Conservation (phyloP, 768 basidiomycete genomes). For the Exidia glandulosa region DNA sequence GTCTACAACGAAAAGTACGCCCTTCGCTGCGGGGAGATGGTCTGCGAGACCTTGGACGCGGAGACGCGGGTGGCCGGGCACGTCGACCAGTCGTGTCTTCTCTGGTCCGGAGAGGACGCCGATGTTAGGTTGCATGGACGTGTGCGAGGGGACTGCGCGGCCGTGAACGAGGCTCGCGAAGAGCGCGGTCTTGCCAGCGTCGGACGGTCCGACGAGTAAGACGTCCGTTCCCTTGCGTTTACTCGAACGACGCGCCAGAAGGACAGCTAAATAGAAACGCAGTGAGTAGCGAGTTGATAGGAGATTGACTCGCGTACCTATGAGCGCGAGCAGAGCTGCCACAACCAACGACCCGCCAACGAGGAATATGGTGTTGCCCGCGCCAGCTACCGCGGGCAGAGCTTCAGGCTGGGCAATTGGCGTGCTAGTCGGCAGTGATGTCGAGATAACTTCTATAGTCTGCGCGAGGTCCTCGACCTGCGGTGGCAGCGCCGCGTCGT, state of each 20-base stretch:
- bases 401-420: not conserved
- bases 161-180: constrained; percentile 54
- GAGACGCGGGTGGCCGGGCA: constrained; percentile 80
- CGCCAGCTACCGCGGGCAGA: not conserved
- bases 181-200: constrained; percentile 75
- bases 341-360: not conserved
- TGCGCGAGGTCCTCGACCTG: not conserved
- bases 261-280: constrained; percentile 9
- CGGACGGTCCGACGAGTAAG: constrained; percentile 64
- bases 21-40: constrained; percentile 48
- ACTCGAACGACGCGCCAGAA: constrained; percentile 33
- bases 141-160: constrained; percentile 55
- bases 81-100: constrained; percentile 50
- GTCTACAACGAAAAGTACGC: constrained; percentile 70
- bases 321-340: not conserved
- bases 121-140: constrained; percentile 66
- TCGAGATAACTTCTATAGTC: not conserved
- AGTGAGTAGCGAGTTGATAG: not conserved
- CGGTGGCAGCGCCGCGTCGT: not conserved
- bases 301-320: not conserved
- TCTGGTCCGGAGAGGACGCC: constrained; percentile 36
- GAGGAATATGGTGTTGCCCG: not conserved
- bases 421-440: not conserved
- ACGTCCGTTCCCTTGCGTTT: constrained; percentile 45
- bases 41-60: constrained; percentile 57